Percentiles rank a stretch among this genome's conserved stretches.
Evolutionary conservation across 768 basidiomycete species (phyloP).

Genomic region (Crepidotus variabilis): DNA sequence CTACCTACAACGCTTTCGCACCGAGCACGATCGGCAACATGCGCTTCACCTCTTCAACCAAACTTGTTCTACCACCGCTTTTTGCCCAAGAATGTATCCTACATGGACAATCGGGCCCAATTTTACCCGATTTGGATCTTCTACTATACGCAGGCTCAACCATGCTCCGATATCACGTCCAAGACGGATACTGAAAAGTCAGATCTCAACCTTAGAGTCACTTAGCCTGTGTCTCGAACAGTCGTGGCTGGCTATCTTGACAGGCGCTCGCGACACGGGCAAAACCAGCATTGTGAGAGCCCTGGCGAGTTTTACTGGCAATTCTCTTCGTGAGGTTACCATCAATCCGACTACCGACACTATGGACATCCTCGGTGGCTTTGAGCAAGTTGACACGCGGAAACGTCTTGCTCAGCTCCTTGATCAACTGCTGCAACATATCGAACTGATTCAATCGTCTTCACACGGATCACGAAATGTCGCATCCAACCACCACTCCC

Average conservation of each 20-base stretch:
- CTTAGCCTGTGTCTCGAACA: conserved; percentile 68
- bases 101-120: conserved; percentile 42
- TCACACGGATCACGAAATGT: background rate
- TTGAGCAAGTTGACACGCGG: conserved; percentile 81
- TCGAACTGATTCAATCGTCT: conserved; percentile 37
- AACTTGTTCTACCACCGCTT: conserved; percentile 34
- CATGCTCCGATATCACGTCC: conserved; percentile 32
- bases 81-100: conserved; percentile 23
- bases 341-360: conserved; percentile 89
- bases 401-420: conserved; percentile 35
- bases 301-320: conserved; percentile 70
- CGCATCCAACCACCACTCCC: background rate
- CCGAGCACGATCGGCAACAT: conserved; percentile 52
- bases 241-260: conserved; percentile 87
- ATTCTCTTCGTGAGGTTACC: conserved; percentile 63
- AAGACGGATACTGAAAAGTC: conserved; percentile 53
- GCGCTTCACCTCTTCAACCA: conserved; percentile 54
- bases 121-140: conserved; percentile 66
- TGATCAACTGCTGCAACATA: conserved; percentile 33
- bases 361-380: conserved; percentile 90
- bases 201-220: conserved; percentile 68
- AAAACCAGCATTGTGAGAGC: conserved; percentile 75
- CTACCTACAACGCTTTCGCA: conserved; percentile 87
- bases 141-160: conserved; percentile 35
- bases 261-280: conserved; percentile 68